phyloP scores from a whole-genome alignment of 768 basidiomycete genomes.

The Boletus subparvulus region DNA sequence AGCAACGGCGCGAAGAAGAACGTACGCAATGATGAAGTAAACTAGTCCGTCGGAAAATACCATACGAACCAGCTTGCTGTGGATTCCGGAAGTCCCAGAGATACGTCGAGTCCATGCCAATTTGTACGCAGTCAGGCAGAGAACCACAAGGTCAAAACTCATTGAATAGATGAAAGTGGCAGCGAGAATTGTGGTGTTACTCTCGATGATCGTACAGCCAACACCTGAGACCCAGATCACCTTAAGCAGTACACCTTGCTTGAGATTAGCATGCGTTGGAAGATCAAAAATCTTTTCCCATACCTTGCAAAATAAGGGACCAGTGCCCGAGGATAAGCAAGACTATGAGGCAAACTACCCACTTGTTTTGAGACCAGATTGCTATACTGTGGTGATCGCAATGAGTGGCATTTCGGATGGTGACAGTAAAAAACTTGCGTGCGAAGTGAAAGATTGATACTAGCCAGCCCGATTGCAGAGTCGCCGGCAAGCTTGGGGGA shows the following conservation, averaged over 20 bases:
- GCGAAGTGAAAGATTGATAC: constrained; percentile 47
- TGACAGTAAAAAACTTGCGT: constrained; percentile 32
- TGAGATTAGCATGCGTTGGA: not conserved
- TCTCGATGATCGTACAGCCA: constrained; percentile 56
- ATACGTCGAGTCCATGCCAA: constrained; percentile 36
- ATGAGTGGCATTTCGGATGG: not conserved
- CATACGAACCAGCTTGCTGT: constrained; percentile 54
- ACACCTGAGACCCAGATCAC: constrained; percentile 50
- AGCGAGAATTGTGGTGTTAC: constrained; percentile 62
- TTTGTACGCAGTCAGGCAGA: constrained; percentile 60
- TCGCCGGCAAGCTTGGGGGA: constrained; percentile 40
- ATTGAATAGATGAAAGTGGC: constrained; percentile 77
- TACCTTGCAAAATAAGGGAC: constrained; percentile 68
- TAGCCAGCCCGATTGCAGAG: constrained; percentile 44
- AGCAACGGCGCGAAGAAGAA: constrained; percentile 12
- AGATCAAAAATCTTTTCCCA: not conserved
- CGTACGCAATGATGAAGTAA: constrained; percentile 74
- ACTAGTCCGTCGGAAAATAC: constrained; percentile 73
- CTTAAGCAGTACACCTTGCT: constrained; percentile 56
- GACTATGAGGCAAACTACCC: constrained; percentile 48
- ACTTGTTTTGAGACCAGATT: constrained; percentile 60
- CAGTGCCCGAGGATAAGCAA: constrained; percentile 67
- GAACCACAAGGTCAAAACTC: constrained; percentile 66
- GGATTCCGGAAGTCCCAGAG: constrained; percentile 22
- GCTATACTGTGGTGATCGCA: constrained; percentile 46